These are phyloP conservation scores for Albizia julibrissin DNA, from an alignment of 306 rosid genomes.

Conservation along the genomic window DNA sequence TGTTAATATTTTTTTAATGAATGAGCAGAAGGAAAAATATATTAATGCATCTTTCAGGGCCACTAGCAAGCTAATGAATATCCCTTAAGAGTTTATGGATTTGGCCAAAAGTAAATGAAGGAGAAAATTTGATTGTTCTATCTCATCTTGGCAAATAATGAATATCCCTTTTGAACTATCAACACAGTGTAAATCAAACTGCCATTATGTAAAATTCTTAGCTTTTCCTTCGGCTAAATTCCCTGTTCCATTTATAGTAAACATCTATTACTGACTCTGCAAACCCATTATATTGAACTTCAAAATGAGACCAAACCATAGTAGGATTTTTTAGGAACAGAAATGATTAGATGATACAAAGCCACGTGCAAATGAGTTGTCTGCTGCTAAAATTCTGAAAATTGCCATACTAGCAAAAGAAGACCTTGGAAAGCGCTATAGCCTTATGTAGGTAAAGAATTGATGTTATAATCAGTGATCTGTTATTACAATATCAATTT, in stretches of 20 bases:
- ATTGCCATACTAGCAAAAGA: neutral
- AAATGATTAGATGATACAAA: neutral
- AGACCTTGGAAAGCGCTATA: neutral
- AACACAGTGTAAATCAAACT: neutral
- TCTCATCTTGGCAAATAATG: neutral
- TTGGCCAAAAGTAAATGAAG: no score
- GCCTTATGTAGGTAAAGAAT: neutral
- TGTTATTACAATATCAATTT: neutral
- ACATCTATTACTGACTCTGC: neutral
- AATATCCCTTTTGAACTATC: neutral
- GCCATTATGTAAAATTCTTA: neutral
- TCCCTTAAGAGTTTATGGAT: no score
- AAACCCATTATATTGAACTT: neutral
- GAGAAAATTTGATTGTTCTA: neutral
- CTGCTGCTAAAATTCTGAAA: neutral
- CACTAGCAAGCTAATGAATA: no score
- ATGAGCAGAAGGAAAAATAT: no score
- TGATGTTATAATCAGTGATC: neutral
- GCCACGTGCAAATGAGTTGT: neutral
- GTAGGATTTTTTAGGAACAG: neutral
- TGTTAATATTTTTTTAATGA: no score
- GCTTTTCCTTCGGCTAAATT: neutral
- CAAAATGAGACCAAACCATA: neutral
- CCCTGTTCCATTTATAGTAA: neutral
- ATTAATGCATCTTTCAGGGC: no score